Conservation (phyloP, 2,329 filamentous ascomycete species). For the Venturia pyrina region DNA sequence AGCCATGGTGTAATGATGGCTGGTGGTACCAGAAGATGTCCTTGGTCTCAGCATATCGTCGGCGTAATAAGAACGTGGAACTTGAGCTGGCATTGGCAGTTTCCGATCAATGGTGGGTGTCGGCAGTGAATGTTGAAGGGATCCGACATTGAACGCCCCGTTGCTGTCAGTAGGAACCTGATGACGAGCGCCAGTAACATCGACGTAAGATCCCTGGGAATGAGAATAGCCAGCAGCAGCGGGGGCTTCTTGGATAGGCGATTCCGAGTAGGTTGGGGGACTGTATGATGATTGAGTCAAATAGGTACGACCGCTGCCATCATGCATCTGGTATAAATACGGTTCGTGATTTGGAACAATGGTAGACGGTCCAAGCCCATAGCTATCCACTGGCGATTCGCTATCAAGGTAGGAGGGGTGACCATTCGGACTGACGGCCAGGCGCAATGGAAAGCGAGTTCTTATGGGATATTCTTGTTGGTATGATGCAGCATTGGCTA, state of each 20-base stretch:
- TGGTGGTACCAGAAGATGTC: conserved; percentile 1
- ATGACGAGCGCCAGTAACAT: not conserved
- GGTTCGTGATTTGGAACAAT: not conserved
- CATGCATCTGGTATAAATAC: not conserved
- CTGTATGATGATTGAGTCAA: not conserved
- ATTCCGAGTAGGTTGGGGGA: not conserved
- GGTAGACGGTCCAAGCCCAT: not conserved
- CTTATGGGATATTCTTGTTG: conserved; percentile 1
- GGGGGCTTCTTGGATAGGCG: not conserved
- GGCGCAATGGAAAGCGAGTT: not conserved
- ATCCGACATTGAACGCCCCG: not conserved
- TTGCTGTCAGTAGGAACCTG: not conserved
- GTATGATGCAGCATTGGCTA: conserved; percentile 1
- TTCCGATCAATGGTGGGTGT: not conserved
- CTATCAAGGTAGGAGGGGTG: not conserved
- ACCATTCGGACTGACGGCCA: not conserved
- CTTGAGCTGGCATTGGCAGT: not conserved
- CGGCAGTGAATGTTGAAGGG: not conserved
- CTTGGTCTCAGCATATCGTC: not conserved
- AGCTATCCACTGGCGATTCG: not conserved
- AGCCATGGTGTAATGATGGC: conserved; percentile 1
- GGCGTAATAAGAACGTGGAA: not conserved
- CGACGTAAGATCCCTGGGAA: not conserved
- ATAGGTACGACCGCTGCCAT: not conserved
- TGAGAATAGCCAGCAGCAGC: not conserved